Percentiles rank a stretch among this genome's conserved stretches.
These are phyloP conservation scores for Boletus vinaceobasis DNA, from an alignment of 768 basidiomycete species.

Conservation along the genomic window DNA sequence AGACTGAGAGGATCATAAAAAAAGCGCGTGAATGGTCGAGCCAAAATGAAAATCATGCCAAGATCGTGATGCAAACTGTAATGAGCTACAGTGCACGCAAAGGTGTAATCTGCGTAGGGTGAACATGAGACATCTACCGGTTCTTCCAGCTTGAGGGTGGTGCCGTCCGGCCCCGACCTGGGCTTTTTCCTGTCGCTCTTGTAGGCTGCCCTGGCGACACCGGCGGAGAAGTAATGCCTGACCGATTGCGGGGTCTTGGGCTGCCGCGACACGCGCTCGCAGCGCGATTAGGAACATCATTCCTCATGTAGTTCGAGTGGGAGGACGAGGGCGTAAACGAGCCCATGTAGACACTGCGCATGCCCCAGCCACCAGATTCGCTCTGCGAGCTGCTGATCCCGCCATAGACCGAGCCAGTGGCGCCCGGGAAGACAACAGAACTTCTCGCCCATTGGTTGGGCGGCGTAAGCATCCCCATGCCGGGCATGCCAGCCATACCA, in stretches of 20 bases:
- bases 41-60: background rate
- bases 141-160: conserved; percentile 66
- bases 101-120: background rate
- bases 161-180: conserved; percentile 31
- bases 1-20: background rate
- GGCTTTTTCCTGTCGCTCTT: conserved; percentile 14
- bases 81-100: background rate
- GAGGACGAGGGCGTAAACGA: conserved; percentile 44
- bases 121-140: conserved; percentile 8
- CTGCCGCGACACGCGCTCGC: conserved; percentile 22
- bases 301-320: conserved; percentile 4
- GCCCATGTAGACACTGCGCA: conserved; percentile 72
- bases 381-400: conserved; percentile 54
- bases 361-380: conserved; percentile 61
- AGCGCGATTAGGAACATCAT: conserved; percentile 8
- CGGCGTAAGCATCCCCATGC: conserved; percentile 38
- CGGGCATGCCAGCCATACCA: conserved; percentile 33
- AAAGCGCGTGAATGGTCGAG: background rate
- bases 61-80: background rate
- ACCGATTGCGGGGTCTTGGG: conserved; percentile 33
- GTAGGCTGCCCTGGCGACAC: conserved; percentile 12
- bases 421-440: conserved; percentile 49
- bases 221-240: conserved; percentile 25
- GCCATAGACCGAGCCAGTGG: conserved; percentile 54
- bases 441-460: conserved; percentile 41